Base-by-base conservation (phyloP, 2,329 filamentous ascomycete species). In the Clarireedia paspali region DNA sequence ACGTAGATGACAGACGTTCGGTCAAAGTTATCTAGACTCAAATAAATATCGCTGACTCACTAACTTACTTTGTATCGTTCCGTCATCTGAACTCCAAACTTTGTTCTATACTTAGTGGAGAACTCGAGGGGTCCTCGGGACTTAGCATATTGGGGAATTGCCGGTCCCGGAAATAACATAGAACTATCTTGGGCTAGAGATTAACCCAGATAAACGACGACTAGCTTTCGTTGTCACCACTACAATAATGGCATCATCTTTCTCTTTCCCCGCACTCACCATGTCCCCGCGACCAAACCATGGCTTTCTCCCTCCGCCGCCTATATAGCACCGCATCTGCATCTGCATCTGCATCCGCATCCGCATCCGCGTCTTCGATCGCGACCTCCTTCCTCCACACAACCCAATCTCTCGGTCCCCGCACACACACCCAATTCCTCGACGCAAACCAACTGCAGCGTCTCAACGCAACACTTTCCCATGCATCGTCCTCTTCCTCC, bases 361-460 rank as follows among this genome's bases (percentile, higher is more conserved):
- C 72, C 55, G 72, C 73, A 5, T 59, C 67, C 14, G 66, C 69
- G 20, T 45, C 77, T 77, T 61, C 68, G 76, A 17, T 64, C 67
- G 6, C 71, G 70, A 51, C 71, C 71, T 5, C 66, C 70, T 5
- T 71, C 73, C 1, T 72, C 74, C 0, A 71, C 73, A 60, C 68
- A 67, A 4, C 74, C 74, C 46, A 70, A 68, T 3, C 27, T 10
- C 27, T 30, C 27, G 27, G 27, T 30, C 27, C 27, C 7, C 27
- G 27, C 7, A 30, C 27, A 9, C 27, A 30, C 7, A 30, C 27
- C 27, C 83, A 87, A 63, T 56, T 75, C 3, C 71, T 87, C 6
- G 83, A 87, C 64, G 75, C 72, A 12, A 85, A 85, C 60, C 83
- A 87, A 64, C 71, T 87, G 0, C 82, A 84, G 57, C 81, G 82